A percentile compares a stretch with the other conserved stretches of the same genome.
These are phyloP conservation scores for Malassezia globosa DNA, from an alignment of 1,284 basidiomycete species.

Conservation along the genomic window DNA sequence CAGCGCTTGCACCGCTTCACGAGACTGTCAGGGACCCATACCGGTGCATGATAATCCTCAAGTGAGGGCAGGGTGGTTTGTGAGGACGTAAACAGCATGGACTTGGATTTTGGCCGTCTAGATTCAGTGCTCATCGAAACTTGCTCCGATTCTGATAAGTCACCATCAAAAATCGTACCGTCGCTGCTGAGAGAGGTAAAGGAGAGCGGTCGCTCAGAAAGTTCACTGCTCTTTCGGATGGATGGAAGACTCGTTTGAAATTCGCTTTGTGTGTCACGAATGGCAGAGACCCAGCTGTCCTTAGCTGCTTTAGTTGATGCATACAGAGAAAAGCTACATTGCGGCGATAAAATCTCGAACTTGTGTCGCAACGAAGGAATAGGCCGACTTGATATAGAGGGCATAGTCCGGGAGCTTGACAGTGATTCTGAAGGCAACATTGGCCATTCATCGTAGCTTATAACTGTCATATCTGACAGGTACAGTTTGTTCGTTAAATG, in stretches of 20 bases:
- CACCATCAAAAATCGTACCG: not conserved
- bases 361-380: slow-evolving; percentile 24
- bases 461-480: slow-evolving; percentile 39
- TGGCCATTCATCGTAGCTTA: slow-evolving; percentile 28
- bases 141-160: not conserved
- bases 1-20: slow-evolving; percentile 74
- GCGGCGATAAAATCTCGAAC: slow-evolving; percentile 44
- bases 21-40: slow-evolving; percentile 80
- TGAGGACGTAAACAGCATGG: not conserved
- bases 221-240: slow-evolving; percentile 5
- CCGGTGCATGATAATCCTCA: slow-evolving; percentile 76
- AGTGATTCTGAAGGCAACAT: slow-evolving; percentile 6
- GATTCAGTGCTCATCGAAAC: not conserved
- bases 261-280: slow-evolving; percentile 39
- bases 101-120: not conserved
- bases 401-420: not conserved
- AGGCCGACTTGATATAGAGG: not conserved
- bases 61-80: slow-evolving; percentile 48
- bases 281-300: slow-evolving; percentile 34
- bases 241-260: slow-evolving; percentile 35
- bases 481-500: slow-evolving; percentile 39
- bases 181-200: slow-evolving; percentile 3
- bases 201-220: slow-evolving; percentile 16
- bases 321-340: slow-evolving; percentile 44
- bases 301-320: slow-evolving; percentile 28